phyloP scores from a whole-genome alignment of 306 rosid species.

The Quercus rubra region DNA sequence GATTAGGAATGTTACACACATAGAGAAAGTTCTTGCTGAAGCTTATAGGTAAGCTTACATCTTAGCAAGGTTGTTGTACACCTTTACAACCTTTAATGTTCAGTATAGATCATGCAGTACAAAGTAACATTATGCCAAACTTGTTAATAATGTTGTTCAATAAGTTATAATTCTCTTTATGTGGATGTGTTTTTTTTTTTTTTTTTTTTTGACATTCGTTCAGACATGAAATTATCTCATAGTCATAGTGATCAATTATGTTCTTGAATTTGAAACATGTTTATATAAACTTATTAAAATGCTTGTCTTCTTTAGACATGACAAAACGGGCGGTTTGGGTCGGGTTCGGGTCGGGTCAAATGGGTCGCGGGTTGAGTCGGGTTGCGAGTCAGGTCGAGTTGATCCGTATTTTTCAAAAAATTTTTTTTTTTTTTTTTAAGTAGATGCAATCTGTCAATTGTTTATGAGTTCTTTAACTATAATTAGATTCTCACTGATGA shows the following conservation, averaged over 20 bases:
- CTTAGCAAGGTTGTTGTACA: slow-evolving; percentile 7
- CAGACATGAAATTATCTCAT: neutral
- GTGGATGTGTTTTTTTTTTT: neutral
- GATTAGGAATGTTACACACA: slow-evolving; percentile 93
- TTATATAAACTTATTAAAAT: neutral
- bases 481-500: too few species aligned
- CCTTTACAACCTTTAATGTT: neutral
- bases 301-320: too few species aligned
- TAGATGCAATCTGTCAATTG: too few species aligned
- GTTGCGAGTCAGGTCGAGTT: too few species aligned
- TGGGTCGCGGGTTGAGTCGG: too few species aligned
- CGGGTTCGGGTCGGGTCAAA: too few species aligned
- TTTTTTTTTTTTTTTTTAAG: too few species aligned
- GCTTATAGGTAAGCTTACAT: slow-evolving; percentile 61
- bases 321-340: too few species aligned
- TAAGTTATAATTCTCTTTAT: neutral
- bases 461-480: too few species aligned
- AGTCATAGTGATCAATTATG: neutral
- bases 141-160: neutral
- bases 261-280: neutral
- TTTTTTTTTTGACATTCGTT: neutral
- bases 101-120: slow-evolving; percentile 5
- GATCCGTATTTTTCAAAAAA: too few species aligned
- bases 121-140: neutral
- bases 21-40: slow-evolving; percentile 83